Evolutionary conservation across 2,329 filamentous ascomycete genomes (phyloP).

Genomic region (Exophiala phaeomuriformis): DNA sequence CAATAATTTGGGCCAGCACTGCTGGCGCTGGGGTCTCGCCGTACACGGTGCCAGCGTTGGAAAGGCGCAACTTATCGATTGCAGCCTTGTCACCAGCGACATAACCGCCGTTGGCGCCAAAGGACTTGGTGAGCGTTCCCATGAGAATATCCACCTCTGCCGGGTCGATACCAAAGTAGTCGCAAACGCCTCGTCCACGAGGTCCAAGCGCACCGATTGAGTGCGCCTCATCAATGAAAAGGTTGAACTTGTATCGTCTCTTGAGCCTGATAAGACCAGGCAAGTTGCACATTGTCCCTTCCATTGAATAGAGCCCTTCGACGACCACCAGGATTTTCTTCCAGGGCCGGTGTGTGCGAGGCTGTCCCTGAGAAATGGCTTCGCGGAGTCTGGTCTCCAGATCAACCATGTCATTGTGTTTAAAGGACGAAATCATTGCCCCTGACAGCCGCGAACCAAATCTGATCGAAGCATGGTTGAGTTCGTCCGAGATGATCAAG

Average conservation of each 20-base stretch:
- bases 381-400: slow-evolving; percentile 82
- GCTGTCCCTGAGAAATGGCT: slow-evolving; percentile 91
- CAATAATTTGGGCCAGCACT: slow-evolving; percentile 83
- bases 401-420: slow-evolving; percentile 90
- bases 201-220: slow-evolving; percentile 90
- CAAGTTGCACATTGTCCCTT: slow-evolving; percentile 97
- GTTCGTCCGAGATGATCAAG: slow-evolving; percentile 89
- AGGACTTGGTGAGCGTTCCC: slow-evolving; percentile 97
- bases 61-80: slow-evolving; percentile 81
- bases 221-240: slow-evolving; percentile 95
- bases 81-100: slow-evolving; percentile 81
- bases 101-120: slow-evolving; percentile 95
- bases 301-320: slow-evolving; percentile 98
- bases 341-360: slow-evolving; percentile 96
- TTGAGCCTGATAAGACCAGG: slow-evolving; percentile 80
- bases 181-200: slow-evolving; percentile 82
- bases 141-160: slow-evolving; percentile 88
- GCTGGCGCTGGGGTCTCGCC: slow-evolving; percentile 83
- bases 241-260: slow-evolving; percentile 91
- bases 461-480: slow-evolving; percentile 96
- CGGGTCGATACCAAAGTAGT: slow-evolving; percentile 91
- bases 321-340: slow-evolving; percentile 97
- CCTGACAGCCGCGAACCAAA: slow-evolving; percentile 90
- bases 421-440: slow-evolving; percentile 92
- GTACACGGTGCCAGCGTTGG: slow-evolving; percentile 78